Percentiles rank a stretch among this genome's conserved stretches.
phyloP scores from a whole-genome alignment of 768 basidiomycete species.

The Zangia roseola region DNA sequence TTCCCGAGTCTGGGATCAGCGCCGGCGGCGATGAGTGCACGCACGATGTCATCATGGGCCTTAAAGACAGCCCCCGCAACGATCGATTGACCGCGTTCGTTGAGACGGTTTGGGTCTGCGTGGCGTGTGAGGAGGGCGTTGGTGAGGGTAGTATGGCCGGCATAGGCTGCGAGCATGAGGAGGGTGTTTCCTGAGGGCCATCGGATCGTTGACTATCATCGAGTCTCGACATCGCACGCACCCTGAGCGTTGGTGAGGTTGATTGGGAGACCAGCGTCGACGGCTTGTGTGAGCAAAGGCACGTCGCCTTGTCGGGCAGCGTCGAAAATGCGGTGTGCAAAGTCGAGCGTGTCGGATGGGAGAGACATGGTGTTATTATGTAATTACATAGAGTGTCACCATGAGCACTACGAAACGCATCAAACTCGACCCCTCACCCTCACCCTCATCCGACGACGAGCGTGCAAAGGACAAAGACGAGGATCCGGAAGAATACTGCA shows the following conservation, averaged over 20 bases:
- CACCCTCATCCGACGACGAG: conserved; percentile 8
- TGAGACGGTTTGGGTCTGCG: conserved; percentile 66
- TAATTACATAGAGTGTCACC: too few species aligned
- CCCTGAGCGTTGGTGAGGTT: conserved; percentile 77
- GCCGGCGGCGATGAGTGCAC: conserved; percentile 45
- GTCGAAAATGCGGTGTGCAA: conserved; percentile 72
- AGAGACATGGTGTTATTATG: conserved; percentile 14
- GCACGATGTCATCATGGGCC: conserved; percentile 60
- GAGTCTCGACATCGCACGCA: conserved; percentile 17
- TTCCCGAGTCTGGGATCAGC: conserved; percentile 66
- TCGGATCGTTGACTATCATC: not conserved
- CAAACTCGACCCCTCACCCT: conserved; percentile 31
- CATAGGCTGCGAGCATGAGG: conserved; percentile 75
- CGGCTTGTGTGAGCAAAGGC: conserved; percentile 52
- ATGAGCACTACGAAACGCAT: conserved; percentile 36
- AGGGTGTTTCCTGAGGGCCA: conserved; percentile 62
- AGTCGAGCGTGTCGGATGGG: conserved; percentile 40
- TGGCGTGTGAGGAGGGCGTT: conserved; percentile 52
- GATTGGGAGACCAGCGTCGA: conserved; percentile 66
- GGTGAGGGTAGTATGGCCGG: conserved; percentile 58
- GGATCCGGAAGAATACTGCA: conserved; percentile 56
- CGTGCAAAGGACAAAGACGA: not conserved
- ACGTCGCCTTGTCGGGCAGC: conserved; percentile 63
- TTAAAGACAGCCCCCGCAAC: conserved; percentile 82
- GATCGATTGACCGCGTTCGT: conserved; percentile 71